Evolutionary conservation across 768 basidiomycete genomes (phyloP).

Genomic region (Mycena polygramma): DNA sequence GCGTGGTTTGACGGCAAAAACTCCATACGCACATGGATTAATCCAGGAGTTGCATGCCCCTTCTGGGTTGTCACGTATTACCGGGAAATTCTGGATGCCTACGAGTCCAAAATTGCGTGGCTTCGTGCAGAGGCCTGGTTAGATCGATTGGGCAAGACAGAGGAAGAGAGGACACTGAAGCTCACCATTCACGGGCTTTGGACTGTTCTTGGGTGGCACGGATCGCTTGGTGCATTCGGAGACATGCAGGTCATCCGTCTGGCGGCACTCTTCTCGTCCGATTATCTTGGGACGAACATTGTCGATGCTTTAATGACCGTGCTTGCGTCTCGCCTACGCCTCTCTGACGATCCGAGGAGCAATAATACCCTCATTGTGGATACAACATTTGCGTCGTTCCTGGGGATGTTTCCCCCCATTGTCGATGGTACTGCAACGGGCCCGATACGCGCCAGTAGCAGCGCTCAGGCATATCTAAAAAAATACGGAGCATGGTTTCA

Average conservation of each 20-base stretch:
- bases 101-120: slow-evolving; percentile 13
- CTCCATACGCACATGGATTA: background rate
- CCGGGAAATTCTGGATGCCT: slow-evolving; percentile 10
- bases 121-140: slow-evolving; percentile 14
- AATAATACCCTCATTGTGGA: background rate
- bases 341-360: background rate
- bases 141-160: background rate
- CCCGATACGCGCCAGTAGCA: background rate
- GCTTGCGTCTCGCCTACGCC: background rate
- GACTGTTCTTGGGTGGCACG: slow-evolving; percentile 15
- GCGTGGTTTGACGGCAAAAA: slow-evolving; percentile 24
- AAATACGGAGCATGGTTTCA: slow-evolving; percentile 17
- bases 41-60: slow-evolving; percentile 14
- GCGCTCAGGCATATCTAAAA: slow-evolving; percentile 2
- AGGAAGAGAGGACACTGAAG: background rate
- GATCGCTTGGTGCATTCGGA: background rate
- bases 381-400: background rate
- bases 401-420: slow-evolving; percentile 1
- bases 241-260: background rate
- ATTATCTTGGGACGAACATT: background rate
- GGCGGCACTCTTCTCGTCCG: background rate
- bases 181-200: slow-evolving; percentile 3
- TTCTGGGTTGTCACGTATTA: slow-evolving; percentile 4
- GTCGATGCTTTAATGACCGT: background rate
- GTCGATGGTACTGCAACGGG: slow-evolving; percentile 9